Base-by-base conservation (phyloP, 768 basidiomycete species). In the Agrocybe pediades region DNA sequence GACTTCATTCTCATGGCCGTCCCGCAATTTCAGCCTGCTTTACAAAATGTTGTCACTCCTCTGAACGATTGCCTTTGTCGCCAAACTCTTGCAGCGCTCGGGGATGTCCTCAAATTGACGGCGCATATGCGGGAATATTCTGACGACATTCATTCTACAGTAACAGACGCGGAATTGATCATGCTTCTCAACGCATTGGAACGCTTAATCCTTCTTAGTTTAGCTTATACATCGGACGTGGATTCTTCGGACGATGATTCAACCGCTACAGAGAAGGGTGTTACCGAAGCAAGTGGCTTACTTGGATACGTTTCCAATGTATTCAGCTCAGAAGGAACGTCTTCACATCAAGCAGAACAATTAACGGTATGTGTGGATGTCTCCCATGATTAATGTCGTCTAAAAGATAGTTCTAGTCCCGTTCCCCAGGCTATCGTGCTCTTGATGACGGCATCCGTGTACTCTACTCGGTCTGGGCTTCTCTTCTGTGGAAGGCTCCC, bases 1-100 rank as follows among this genome's bases (percentile, higher is more conserved):
- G 96, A 98, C 66, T 98, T 99, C 67, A 79, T 98, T 54, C 80
- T 96, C 49, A 91, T 92, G 86, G 91, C 93, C 1, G 73, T 95
- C 16, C 87, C 92, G 3, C 91, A 93, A 60, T 91, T 94, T 64
- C 88, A 89, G 53, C 85, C 86, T 17, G 74, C 82, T 2, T 73
- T 92, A 1, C 83, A 87, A 47, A 74, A 79, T 9, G 78, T 87
- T 29, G 75, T 96, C 20, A 73, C 81, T 2, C 87, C 93, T 2
- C 75, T 98, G 24, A 86, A 82, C 55, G 92, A 92, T 55, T 89
- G 90, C 61, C 66, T 96, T 55, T 88, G 89, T 63, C 76, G 79
- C 36, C 92, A 93, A 57, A 68, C 95, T 21, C 76, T 79, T 15
- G 63, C 66, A 6, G 75, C 81, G 16, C 66, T 95, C 17, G 70